Conservation (phyloP, 345 rosid species). For the Stellera chamaejasme region DNA sequence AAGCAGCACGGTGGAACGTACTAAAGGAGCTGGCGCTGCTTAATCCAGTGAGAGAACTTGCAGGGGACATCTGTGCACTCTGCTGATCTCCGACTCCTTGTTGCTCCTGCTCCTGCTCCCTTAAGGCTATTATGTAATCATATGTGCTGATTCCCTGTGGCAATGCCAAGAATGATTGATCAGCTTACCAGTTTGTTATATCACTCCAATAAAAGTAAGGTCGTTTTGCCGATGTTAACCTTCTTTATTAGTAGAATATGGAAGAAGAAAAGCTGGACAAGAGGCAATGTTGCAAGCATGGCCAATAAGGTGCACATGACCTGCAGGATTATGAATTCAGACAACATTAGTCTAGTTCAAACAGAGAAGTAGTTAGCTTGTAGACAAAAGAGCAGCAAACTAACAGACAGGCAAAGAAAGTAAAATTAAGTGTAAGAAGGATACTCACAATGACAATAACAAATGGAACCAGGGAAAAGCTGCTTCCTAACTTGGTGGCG, state of each 20-base stretch:
- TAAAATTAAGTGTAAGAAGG: constrained; percentile 1
- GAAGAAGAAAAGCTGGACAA: constrained; percentile 96
- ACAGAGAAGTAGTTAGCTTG: too few species aligned
- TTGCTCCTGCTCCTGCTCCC: constrained; percentile 97
- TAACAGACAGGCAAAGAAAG: not conserved
- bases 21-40: constrained; percentile 97
- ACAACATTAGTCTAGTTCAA: constrained; percentile 2
- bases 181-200: not conserved
- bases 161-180: constrained; percentile 2
- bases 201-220: not conserved
- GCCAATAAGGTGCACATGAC: constrained; percentile 79
- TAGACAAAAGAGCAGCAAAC: too few species aligned
- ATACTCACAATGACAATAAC: constrained; percentile 87
- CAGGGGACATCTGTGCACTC: constrained; percentile 94
- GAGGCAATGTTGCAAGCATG: constrained; percentile 88
- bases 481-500: constrained; percentile 85
- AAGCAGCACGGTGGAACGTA: constrained; percentile 88
- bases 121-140: constrained; percentile 90
- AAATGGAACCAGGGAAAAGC: constrained; percentile 86
- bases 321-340: constrained; percentile 31
- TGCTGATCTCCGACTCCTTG: constrained; percentile 86
- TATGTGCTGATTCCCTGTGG: constrained; percentile 95
- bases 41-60: constrained; percentile 87
- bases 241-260: constrained; percentile 90
- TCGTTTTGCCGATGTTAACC: constrained; percentile 27